Conservation (phyloP, 2,329 filamentous ascomycete genomes). For the Aspergillus novoparasiticus region DNA sequence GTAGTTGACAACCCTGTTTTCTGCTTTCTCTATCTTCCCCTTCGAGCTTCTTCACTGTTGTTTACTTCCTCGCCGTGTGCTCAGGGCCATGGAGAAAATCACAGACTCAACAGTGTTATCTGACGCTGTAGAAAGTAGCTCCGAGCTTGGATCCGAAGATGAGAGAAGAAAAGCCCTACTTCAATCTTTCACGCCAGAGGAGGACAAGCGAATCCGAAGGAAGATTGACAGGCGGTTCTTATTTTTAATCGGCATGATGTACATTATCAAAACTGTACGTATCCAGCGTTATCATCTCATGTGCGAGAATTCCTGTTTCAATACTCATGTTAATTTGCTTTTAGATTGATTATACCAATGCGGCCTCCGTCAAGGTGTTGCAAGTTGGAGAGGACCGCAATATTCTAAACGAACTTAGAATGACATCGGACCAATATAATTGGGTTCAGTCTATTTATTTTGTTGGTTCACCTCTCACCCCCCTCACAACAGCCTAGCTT, state of each 20-base stretch:
- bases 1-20: not conserved
- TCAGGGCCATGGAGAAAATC: not conserved
- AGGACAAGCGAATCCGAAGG: constrained; percentile 12
- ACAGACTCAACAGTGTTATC: not conserved
- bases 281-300: not conserved
- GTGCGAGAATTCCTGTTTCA: not conserved
- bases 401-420: constrained; percentile 8
- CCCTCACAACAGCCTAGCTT: not conserved
- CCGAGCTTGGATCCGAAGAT: not conserved
- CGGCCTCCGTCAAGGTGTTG: constrained; percentile 15
- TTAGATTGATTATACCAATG: constrained; percentile 19
- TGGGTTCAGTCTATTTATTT: constrained; percentile 21
- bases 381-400: constrained; percentile 15
- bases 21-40: too few species aligned
- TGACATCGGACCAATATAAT: constrained; percentile 17
- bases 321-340: not conserved
- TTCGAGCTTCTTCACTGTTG: too few species aligned
- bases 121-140: constrained; percentile 1
- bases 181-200: constrained; percentile 14
- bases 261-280: constrained; percentile 15
- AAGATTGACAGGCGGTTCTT: constrained; percentile 17
- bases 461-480: not conserved
- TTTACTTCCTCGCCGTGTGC: too few species aligned
- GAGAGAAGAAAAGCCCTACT: constrained; percentile 14
- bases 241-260: constrained; percentile 15